A percentile compares a stretch with the other conserved stretches of the same genome.
Conservation (phyloP, 2,329 filamentous ascomycete genomes). For the Parascedosporium putredinis region DNA sequence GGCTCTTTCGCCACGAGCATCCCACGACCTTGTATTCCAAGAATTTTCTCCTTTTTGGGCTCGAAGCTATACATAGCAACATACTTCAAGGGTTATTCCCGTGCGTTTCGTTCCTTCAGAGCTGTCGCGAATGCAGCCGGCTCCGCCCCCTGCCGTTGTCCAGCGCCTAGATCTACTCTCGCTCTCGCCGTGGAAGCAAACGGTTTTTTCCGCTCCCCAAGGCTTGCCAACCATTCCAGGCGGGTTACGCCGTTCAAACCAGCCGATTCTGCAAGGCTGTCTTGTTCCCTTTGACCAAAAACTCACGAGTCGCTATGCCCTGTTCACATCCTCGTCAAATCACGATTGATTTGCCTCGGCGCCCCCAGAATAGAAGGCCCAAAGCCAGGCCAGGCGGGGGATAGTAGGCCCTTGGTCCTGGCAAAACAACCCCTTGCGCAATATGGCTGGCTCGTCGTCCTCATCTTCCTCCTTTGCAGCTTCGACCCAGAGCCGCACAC, state of each 20-base stretch:
- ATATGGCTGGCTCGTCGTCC: constrained; percentile 30
- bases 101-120: no score
- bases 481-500: constrained; percentile 31
- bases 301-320: background rate
- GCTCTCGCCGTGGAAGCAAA: background rate
- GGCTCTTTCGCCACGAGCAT: background rate
- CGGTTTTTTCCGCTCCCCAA: no score
- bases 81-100: no score
- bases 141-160: background rate
- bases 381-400: background rate
- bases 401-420: background rate
- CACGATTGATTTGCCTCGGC: background rate
- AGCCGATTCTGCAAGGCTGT: background rate
- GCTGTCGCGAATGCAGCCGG: constrained; percentile 4
- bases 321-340: background rate
- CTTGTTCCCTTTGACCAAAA: background rate
- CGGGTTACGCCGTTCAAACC: no score
- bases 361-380: background rate
- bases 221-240: no score
- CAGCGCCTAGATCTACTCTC: background rate
- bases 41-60: no score
- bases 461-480: constrained; percentile 38
- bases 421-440: background rate
- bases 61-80: no score
- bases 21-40: background rate